Evolutionary conservation across 352 stramenopile genomes (phyloP), one percentile per base, ranked within the genome.

Genomic region (Phytophthora pini): DNA sequence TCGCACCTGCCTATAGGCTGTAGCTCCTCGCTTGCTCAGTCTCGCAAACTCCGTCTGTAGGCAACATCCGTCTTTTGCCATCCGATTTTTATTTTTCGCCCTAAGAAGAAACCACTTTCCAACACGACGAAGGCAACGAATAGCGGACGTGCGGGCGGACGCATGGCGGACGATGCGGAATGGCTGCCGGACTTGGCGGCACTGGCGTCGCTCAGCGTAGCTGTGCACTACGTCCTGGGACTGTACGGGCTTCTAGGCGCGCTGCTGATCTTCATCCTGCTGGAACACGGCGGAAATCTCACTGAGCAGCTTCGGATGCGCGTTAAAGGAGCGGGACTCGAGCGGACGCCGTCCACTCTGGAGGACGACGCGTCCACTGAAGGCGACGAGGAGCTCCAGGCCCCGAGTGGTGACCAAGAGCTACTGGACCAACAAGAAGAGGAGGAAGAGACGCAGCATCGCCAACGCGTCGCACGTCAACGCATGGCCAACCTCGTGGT

Each of bases 161-260:
- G 48, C 36, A 79, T 75, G 70, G 56, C 49, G 54, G 56, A 79
- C 53, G 56, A 72, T 36, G 51, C 56, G 40, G 77, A 84, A 43
- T 74, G 79, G 70, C 79, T 90, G 49, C 56, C 61, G 40, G 84
- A 93, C 52, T 49, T 93, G 17, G 81, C 84, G 47, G 65, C 87
- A 20, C 63, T 93, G 12, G 77, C 82, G 8, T 61, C 68, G 40
- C 61, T 87, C 26, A 87, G 71, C 49, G 82, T 82, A 29, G 72
- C 85, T n/a, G 75, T 90, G 34, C 84, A 92, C 66, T 90, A 85
- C 60, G 73, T 85, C 5, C 55, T 91, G 31, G 84, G 84, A 1
- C 36, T 90, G 8, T 79, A 80, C 54, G 82, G 82, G 1, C 56
- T 90, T 20, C 38, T 79, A 4, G 73, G 62, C 12, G 76, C 67